Base-by-base conservation (phyloP, 805 yeast species). In the Zygosaccharomyces rouxii region DNA sequence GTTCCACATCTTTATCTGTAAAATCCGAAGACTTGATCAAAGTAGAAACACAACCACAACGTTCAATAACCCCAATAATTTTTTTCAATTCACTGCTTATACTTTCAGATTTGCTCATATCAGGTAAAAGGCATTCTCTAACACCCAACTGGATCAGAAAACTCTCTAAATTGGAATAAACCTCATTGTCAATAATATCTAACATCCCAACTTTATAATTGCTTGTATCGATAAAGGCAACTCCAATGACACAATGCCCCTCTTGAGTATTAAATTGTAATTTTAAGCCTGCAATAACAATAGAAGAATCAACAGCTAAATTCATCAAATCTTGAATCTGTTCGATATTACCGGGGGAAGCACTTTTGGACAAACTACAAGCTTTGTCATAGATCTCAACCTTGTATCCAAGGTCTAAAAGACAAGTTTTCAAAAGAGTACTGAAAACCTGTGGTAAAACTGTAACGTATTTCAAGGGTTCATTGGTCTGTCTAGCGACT, bases 331-430 rank as follows among this genome's bases (percentile, higher is more conserved):
- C 89, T 55, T 87, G 96, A 41, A 86, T 79, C 38, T 75, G 81
- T 50, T 83, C 86, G 43, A 90, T 70, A 66, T 94, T 90, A 5
- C 99, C 99, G 0, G 98, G 97, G 1, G 96, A 84, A 0, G 96
- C 97, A 38, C 74, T 69, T 49, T 72, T 77, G 53, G 70, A 56
- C 46, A 77, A 69, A 43, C 66, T 73, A 78, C 96, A 92, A 52
- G 67, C 70, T 61, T 75, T 80, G 55, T 81, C 82, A 63, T 86
- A 92, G 14, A 94, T 77, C 61, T 90, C 96, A 14, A 94, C 78
- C 63, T 89, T 89, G 59, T 76, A 76, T 14, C 89, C 88, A 42
- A 77, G 74, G 35, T 83, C 87, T 39, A 89, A 72, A 19, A 94
- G 73, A 46, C 87, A 82, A 50, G 76, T 76, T 47, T 78, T 79